Conservation (phyloP, 2,329 filamentous ascomycete species). For the Pseudogymnoascus sp. region DNA sequence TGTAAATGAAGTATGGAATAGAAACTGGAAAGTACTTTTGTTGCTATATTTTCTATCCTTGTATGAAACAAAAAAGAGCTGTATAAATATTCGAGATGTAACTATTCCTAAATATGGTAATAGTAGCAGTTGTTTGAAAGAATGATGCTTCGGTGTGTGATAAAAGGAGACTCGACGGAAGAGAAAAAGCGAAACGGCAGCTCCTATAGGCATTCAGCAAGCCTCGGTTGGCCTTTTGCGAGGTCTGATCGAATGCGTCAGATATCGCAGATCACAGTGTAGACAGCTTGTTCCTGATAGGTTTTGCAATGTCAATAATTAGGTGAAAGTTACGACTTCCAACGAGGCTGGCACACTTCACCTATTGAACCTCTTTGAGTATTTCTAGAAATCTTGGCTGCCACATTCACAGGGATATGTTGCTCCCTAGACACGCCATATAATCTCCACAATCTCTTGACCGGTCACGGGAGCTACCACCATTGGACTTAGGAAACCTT, state of each 20-base stretch:
- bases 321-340: too few species aligned
- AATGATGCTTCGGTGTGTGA: not conserved
- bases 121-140: too few species aligned
- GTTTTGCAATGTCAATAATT: too few species aligned
- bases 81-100: too few species aligned
- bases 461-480: not conserved
- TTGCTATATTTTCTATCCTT: too few species aligned
- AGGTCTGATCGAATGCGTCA: not conserved
- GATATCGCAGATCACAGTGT: not conserved
- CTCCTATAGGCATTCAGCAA: not conserved
- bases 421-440: not conserved
- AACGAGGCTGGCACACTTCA: too few species aligned
- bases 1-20: not conserved
- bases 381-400: too few species aligned
- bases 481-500: not conserved
- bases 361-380: too few species aligned
- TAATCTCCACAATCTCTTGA: not conserved
- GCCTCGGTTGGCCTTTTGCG: not conserved
- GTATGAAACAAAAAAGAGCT: too few species aligned
- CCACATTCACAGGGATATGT: not conserved
- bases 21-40: not conserved
- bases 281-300: too few species aligned
- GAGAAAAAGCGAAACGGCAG: not conserved
- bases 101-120: too few species aligned
- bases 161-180: not conserved